Base-by-base conservation (phyloP, 2,329 filamentous ascomycete species). In the Hypoxylon sp. region DNA sequence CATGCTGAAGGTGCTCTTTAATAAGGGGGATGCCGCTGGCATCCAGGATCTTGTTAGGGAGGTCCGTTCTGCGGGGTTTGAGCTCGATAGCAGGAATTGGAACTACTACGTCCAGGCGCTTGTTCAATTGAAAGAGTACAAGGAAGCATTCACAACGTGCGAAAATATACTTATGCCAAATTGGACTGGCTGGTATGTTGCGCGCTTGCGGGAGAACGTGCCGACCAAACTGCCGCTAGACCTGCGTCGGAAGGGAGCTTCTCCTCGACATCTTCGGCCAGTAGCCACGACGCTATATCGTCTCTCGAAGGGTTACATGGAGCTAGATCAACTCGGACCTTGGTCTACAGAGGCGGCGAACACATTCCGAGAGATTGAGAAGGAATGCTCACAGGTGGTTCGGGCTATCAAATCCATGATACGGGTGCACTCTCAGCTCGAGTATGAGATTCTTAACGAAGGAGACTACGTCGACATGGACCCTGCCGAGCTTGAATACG, bases 131-230 rank as follows among this genome's bases (percentile, higher is more conserved):
- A 84, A 86, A 49, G 83, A 86, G 49, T 85, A 86, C 73, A 80
- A 87, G 51, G 84, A 90, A 19, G 94, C 94, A 38, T 97, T 96
- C 79, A 76, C 81, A 21, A 80, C 90, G 56, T 95, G 92, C 76
- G 95, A 98, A 81, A 80, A 84, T 25, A 87, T 89, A 66, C 89
- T 98, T 60, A 97, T 97, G 87, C 85, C 87, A 0, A 84, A 87
- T 34, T 97, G 94, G 87, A 86, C 87, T 10, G 93, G 93, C 23
- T 98, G 94, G 93, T 68, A 74, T 28, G 61, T 70, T 2, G 76
- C 75, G 45, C 80, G 80, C 6, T 57, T 50, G 1, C 69, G 59
- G 36, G 71, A 70, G 53, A 76, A 73, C 19, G 61, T 75, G 48
- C 70, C 71, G 57, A 76, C 75, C 19, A 51, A 66, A 23, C 66